Percentiles rank a stretch among this genome's conserved stretches.
Conservation (phyloP, 1,139 yeast genomes). For the Kurtzmaniella quercitrusa region DNA sequence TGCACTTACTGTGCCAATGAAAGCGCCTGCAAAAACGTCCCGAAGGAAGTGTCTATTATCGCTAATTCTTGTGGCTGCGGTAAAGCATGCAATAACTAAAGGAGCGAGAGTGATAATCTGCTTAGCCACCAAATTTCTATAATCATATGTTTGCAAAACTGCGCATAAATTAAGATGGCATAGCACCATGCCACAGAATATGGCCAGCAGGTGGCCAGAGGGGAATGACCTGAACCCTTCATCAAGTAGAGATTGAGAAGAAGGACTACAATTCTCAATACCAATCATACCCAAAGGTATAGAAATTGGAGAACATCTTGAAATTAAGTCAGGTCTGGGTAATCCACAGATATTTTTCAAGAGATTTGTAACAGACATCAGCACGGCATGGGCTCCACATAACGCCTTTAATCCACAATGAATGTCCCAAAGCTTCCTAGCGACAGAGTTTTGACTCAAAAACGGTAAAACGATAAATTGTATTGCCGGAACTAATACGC, state of each 20-base stretch:
- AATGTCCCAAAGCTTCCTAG: constrained; percentile 40
- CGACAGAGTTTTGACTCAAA: constrained; percentile 11
- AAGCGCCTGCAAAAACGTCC: constrained; percentile 40
- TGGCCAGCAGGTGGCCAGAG: constrained; percentile 49
- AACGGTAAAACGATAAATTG: constrained; percentile 22
- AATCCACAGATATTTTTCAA: constrained; percentile 43
- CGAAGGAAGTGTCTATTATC: constrained; percentile 46
- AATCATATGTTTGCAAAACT: constrained; percentile 33
- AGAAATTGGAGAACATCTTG: constrained; percentile 34
- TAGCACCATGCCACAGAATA: constrained; percentile 41
- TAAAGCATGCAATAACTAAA: constrained; percentile 29
- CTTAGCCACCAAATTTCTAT: constrained; percentile 34
- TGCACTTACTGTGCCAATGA: constrained; percentile 34
- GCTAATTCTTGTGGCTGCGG: constrained; percentile 42
- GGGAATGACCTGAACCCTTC: constrained; percentile 53
- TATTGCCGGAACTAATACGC: constrained; percentile 31
- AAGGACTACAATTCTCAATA: constrained; percentile 32
- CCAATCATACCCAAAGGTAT: constrained; percentile 20
- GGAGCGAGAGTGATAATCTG: constrained; percentile 33
- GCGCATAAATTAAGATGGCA: constrained; percentile 35
- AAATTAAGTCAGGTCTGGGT: constrained; percentile 46
- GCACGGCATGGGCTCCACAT: constrained; percentile 37
- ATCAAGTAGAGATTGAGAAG: constrained; percentile 22
- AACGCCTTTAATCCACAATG: constrained; percentile 34
- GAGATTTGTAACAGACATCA: constrained; percentile 36